Base-by-base conservation (phyloP, 23 red algal genomes). In the Chondrus crispus region DNA sequence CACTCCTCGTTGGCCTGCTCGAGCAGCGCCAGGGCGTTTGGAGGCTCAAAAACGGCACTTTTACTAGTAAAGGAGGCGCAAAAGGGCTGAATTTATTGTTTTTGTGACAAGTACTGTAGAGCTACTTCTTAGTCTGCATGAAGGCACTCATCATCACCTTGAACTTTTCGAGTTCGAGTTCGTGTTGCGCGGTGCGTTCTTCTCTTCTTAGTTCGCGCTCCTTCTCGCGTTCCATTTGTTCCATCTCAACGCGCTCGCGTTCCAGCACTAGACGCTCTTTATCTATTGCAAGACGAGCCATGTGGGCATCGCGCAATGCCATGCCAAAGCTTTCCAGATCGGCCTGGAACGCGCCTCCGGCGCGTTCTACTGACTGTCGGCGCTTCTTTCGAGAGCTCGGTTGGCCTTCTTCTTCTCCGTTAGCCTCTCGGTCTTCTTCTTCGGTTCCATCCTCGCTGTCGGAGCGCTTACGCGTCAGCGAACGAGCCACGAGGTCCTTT, bases 131-230 rank as follows among this genome's bases (percentile, higher is more conserved):
- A 0, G 60, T 66, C 60, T 66, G 60, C 37, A 30, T 26, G 43
- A 77, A 77, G 32, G 71, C 71, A 37, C 38, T 14, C 26, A 1
- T 24, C 26, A 77, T 24, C 24, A 77, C n/a, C 71, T 77, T 77
- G 11, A 77, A 77, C 71, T 77, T 77, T 38, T 77, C 71, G 26
- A 77, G 71, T 20, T 77, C 22, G 43, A 77, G 71, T 24, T 48
- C 1, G 0, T 77, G 32, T 38, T 48, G 0, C 44, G 8, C 71
- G 37, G 1, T 37, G 71, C 16, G 71, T 2, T 77, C 71, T 38
- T 77, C 71, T n/a, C 71, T 8, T 26, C 71, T 26, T 77, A 46
- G 13, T 35, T 24, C 38, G 13, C 71, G 8, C 37, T 77, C 1
- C 13, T 48, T 77, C 44, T 77, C 71, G 37, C 71, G 16, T 77